Evolutionary conservation across 441 rosid genomes (phyloP).

Genomic region (Biscutella laevigata): DNA sequence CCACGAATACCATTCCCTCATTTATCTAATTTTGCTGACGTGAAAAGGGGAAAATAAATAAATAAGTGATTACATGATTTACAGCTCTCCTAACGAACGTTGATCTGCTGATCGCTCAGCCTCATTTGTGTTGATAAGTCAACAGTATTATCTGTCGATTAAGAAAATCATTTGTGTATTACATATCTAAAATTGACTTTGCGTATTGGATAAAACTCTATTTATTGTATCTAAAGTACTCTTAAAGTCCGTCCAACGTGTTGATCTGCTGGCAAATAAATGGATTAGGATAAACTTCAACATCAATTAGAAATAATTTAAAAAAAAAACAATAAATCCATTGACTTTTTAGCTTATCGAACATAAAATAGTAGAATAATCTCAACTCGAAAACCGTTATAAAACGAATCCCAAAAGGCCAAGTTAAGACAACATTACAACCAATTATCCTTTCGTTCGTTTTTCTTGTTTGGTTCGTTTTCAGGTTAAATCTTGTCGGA

Average conservation of each 20-base stretch:
- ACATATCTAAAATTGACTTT: conserved; percentile 4
- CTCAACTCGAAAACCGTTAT: conserved; percentile 15
- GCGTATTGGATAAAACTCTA: conserved; percentile 1
- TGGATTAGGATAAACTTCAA: conserved; percentile 21
- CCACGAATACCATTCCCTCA: conserved; percentile 14
- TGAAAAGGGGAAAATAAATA: background rate
- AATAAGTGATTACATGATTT: conserved; percentile 10
- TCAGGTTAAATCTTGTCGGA: background rate
- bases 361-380: background rate
- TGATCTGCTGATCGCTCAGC: conserved; percentile 23
- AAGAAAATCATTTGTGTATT: background rate
- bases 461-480: background rate
- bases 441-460: conserved; percentile 9
- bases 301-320: background rate
- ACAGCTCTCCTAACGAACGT: background rate
- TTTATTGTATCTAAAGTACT: too few relatives aligned
- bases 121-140: conserved; percentile 7
- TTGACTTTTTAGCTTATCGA: conserved; percentile 15
- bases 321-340: background rate
- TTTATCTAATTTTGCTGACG: background rate
- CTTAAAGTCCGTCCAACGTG: conserved; percentile 20
- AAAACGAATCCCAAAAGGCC: conserved; percentile 16
- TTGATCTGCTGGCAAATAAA: conserved; percentile 13
- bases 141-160: conserved; percentile 14
- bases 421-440: conserved; percentile 23